These are phyloP conservation scores for Eucalyptus brandiana DNA, from an alignment of 345 rosid species.

Conservation along the genomic window DNA sequence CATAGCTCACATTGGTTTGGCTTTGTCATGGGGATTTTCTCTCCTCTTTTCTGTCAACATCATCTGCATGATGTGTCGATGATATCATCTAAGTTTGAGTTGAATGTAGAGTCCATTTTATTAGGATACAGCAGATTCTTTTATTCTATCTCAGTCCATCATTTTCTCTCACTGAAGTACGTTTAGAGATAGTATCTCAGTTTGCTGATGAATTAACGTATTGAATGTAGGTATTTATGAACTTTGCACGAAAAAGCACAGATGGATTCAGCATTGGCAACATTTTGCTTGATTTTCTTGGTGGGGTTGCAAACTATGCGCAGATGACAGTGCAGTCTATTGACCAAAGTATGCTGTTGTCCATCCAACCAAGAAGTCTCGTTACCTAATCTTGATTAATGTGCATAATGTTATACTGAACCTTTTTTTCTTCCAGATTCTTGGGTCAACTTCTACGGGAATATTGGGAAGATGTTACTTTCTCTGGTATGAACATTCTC, in stretches of 20 bases:
- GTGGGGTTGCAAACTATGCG: conserved; percentile 56
- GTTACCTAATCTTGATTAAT: not conserved
- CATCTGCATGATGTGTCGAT: not conserved
- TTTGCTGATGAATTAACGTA: not conserved
- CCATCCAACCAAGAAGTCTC: not conserved
- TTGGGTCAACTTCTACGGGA: conserved; percentile 95
- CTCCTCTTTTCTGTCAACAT: not conserved
- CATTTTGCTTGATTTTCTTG: conserved; percentile 75
- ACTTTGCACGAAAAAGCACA: conserved; percentile 77
- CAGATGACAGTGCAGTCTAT: conserved; percentile 77
- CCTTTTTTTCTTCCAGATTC: conserved; percentile 42
- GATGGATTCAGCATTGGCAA: conserved; percentile 89
- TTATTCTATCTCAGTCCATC: not conserved
- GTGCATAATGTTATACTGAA: not conserved
- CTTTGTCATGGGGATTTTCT: not conserved
- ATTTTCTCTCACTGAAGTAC: not conserved
- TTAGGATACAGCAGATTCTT: not conserved
- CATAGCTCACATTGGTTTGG: not conserved
- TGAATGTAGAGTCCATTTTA: not conserved
- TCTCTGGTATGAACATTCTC: conserved; percentile 48
- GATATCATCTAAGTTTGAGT: not conserved
- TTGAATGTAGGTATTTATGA: conserved; percentile 58
- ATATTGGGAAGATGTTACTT: conserved; percentile 77
- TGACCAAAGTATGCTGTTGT: conserved; percentile 50
- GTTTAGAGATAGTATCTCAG: not conserved